These are phyloP conservation scores for Penicillium cinerascens DNA, from an alignment of 495 filamentous ascomycete genomes.

Conservation along the genomic window DNA sequence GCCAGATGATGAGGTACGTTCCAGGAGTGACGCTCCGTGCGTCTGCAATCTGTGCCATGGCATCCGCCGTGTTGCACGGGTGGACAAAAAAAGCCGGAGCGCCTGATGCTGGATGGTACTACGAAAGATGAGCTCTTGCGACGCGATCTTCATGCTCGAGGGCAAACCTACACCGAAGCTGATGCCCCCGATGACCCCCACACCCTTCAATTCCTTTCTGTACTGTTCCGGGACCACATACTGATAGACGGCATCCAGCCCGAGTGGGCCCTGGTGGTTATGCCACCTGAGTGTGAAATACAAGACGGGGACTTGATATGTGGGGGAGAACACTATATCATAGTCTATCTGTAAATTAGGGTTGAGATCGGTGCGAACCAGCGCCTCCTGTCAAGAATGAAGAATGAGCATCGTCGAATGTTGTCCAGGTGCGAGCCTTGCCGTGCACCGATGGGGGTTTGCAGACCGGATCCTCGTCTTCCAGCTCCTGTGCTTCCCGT, in stretches of 20 bases:
- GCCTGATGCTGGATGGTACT: conserved; percentile 78
- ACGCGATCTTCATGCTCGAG: conserved; percentile 1
- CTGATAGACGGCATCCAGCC: conserved; percentile 67
- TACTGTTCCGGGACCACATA: conserved; percentile 64
- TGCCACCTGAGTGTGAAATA: conserved; percentile 57
- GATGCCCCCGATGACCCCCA: conserved; percentile 70
- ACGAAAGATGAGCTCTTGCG: conserved; percentile 42
- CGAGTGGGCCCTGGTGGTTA: conserved; percentile 54
- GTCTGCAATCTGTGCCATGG: conserved; percentile 53
- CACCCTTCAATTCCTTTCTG: conserved; percentile 51
- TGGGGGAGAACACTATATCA: conserved; percentile 49
- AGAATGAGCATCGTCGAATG: conserved; percentile 1
- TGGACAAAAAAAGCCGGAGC: conserved; percentile 77
- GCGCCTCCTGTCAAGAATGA: conserved; percentile 37
- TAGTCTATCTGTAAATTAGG: conserved; percentile 45
- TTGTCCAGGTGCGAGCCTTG: background rate
- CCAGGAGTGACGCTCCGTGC: conserved; percentile 51
- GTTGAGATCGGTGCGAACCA: conserved; percentile 26
- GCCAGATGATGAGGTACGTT: conserved; percentile 75
- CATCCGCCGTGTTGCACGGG: conserved; percentile 80
- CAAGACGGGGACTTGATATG: conserved; percentile 52
- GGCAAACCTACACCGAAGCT: conserved; percentile 64
- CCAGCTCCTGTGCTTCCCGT: conserved; percentile 15
- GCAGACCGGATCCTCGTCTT: conserved; percentile 40
- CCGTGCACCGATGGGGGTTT: background rate